Evolutionary conservation across 306 rosid genomes (phyloP).

Genomic region (Cicer chorassanicum): DNA sequence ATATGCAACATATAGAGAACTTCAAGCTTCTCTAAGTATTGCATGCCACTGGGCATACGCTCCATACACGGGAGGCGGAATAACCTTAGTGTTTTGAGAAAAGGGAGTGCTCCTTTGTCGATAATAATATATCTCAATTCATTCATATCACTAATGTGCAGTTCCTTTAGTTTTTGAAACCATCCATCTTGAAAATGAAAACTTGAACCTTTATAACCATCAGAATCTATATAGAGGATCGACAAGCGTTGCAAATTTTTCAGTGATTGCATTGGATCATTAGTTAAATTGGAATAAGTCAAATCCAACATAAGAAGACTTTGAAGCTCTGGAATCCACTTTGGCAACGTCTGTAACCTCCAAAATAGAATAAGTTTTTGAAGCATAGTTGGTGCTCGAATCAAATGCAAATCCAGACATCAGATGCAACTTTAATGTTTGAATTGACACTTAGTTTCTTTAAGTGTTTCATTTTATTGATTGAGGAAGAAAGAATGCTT

Average conservation of each 20-base stretch:
- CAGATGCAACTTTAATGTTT: too few species aligned
- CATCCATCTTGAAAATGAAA: slow-evolving; percentile 28
- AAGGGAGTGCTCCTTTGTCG: not conserved
- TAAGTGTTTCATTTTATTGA: slow-evolving; percentile 6
- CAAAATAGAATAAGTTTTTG: rapidly evolving
- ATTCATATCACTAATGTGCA: rapidly evolving
- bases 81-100: not conserved
- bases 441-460: not conserved
- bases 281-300: rapidly evolving
- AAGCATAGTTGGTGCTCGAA: not conserved
- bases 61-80: rapidly evolving
- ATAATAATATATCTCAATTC: not conserved
- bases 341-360: not conserved
- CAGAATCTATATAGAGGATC: rapidly evolving
- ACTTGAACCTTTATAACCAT: not conserved
- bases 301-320: not conserved
- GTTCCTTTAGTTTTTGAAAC: not conserved
- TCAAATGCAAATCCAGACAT: not conserved
- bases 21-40: not conserved
- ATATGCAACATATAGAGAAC: not conserved
- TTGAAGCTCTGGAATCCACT: not conserved
- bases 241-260: not conserved
- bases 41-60: not conserved
- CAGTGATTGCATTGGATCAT: not conserved
- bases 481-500: not conserved